phyloP scores from a whole-genome alignment of 495 filamentous ascomycete species.

The Talaromyces liani region DNA sequence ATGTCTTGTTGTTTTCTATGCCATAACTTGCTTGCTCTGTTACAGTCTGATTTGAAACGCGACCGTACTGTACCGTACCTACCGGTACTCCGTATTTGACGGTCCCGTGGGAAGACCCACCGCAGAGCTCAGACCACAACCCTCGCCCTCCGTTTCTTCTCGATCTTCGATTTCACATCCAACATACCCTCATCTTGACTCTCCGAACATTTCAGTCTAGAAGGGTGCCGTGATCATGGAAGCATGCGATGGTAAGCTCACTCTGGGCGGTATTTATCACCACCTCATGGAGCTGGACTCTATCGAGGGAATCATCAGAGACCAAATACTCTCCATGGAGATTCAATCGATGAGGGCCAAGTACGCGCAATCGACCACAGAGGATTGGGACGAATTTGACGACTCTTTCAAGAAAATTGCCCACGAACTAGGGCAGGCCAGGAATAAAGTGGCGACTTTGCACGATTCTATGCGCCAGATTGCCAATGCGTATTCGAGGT shows the following conservation, averaged over 20 bases:
- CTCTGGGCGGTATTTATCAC: background rate
- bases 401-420: background rate
- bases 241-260: background rate
- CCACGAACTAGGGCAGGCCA: background rate
- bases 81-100: too few species aligned
- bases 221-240: background rate
- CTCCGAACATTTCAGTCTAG: background rate
- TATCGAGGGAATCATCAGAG: conserved; percentile 75
- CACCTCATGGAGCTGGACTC: conserved; percentile 54
- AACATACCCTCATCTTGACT: background rate
- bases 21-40: too few species aligned
- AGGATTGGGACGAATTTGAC: background rate
- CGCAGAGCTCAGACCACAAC: too few species aligned
- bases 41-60: too few species aligned
- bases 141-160: too few species aligned
- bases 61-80: too few species aligned
- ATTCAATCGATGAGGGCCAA: background rate
- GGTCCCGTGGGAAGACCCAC: too few species aligned
- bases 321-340: conserved; percentile 12
- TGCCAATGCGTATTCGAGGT: background rate
- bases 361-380: background rate
- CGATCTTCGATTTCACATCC: background rate
- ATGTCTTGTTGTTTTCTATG: too few species aligned
- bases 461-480: background rate
- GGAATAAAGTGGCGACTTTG: background rate